A percentile compares a stretch with the other conserved stretches of the same genome.
Conservation (phyloP, 768 basidiomycete species). For the Macrolepiota dolichaula region DNA sequence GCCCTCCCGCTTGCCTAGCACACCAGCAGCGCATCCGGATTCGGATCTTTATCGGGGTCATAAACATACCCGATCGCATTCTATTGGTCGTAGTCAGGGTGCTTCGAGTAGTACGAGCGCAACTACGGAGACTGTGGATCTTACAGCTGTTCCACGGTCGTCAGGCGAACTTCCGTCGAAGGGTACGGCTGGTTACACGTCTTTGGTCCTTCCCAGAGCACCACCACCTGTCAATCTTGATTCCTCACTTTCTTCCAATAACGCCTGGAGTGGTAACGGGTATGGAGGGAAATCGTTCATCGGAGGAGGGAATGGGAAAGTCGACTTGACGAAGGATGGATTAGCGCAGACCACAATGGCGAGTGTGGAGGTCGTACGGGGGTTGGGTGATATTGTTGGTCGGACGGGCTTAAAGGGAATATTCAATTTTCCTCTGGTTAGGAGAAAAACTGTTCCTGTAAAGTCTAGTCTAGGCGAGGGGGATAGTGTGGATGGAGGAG, state of each 20-base stretch:
- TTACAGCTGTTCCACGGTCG: slow-evolving; percentile 9
- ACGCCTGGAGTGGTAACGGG: too few relatives aligned
- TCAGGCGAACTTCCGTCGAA: slow-evolving; percentile 17
- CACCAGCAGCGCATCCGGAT: not conserved
- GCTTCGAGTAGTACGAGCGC: not conserved
- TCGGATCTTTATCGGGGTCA: not conserved
- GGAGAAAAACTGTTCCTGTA: slow-evolving; percentile 15
- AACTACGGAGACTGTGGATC: not conserved
- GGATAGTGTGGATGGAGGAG: slow-evolving; percentile 15
- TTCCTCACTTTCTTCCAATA: too few relatives aligned
- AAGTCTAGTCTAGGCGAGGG: not conserved
- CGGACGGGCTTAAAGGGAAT: slow-evolving; percentile 16
- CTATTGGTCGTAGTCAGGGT: not conserved
- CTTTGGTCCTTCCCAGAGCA: slow-evolving; percentile 12
- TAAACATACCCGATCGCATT: not conserved
- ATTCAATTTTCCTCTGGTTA: slow-evolving; percentile 12
- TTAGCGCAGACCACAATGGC: slow-evolving; percentile 89
- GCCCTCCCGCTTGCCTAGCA: not conserved
- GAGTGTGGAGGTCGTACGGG: slow-evolving; percentile 73
- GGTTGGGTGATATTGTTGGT: slow-evolving; percentile 30
- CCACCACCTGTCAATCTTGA: slow-evolving; percentile 12
- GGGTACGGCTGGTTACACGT: slow-evolving; percentile 13
- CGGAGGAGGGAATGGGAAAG: slow-evolving; percentile 36
- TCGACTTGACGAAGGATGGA: slow-evolving; percentile 75
- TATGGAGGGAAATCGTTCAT: slow-evolving; percentile 11